These are phyloP conservation scores for Tetrahymena malaccensis DNA, from an alignment of 73 alveolate species.

Conservation along the genomic window DNA sequence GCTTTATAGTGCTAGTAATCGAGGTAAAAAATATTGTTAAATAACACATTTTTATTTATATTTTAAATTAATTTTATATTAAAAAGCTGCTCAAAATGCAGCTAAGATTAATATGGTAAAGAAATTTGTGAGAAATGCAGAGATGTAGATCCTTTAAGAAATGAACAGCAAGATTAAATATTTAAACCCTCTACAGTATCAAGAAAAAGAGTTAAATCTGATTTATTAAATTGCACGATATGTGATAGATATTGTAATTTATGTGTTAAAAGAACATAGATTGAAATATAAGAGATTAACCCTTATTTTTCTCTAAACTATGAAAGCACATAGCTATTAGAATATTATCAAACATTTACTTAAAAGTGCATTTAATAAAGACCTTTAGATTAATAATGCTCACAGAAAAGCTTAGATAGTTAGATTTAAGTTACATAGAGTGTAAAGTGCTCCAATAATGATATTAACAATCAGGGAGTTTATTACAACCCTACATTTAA, in stretches of 20 bases:
- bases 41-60: no score
- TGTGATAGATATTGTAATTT: background rate
- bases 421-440: background rate
- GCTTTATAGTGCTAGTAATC: background rate
- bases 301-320: background rate
- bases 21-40: background rate
- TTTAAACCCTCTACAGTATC: background rate
- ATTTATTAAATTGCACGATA: background rate
- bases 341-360: background rate
- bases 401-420: background rate
- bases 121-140: background rate
- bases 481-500: background rate
- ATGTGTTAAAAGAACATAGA: background rate
- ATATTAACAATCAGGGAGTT: background rate
- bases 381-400: background rate
- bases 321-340: background rate
- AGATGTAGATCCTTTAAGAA: background rate
- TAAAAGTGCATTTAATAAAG: background rate
- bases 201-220: background rate
- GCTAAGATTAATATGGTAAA: background rate
- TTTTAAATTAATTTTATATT: no score
- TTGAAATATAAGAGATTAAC: background rate
- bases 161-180: background rate
- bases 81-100: background rate
- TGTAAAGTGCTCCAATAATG: background rate